Evolutionary conservation across 768 basidiomycete genomes (phyloP).

Genomic region (Trametes coccinea): DNA sequence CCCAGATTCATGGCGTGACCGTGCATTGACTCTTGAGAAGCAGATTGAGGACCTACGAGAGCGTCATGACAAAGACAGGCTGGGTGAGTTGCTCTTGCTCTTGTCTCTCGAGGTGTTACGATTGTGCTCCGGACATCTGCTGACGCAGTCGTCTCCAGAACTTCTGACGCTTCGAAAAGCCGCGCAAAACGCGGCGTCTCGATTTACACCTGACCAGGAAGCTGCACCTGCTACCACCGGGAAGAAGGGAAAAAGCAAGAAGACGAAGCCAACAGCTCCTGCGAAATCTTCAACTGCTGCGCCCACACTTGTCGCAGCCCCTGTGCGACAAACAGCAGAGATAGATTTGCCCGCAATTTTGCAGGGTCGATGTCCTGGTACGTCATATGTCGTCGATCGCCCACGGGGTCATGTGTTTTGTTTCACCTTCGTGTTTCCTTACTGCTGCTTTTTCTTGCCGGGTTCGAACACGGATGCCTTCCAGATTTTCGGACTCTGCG

Average conservation of each 20-base stretch:
- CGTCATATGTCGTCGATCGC: background rate
- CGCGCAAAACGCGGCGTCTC: background rate
- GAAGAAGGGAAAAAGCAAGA: slow-evolving; percentile 17
- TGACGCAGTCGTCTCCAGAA: slow-evolving; percentile 2
- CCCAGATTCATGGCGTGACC: slow-evolving; percentile 39
- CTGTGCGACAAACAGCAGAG: background rate
- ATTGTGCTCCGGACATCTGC: background rate
- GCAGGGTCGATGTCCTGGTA: background rate
- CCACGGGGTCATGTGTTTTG: background rate
- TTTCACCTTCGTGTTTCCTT: background rate
- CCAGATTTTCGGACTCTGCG: background rate
- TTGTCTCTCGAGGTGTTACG: background rate
- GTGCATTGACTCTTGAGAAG: slow-evolving; percentile 44
- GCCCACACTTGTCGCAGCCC: background rate
- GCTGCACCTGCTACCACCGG: slow-evolving; percentile 2
- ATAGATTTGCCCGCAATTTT: background rate
- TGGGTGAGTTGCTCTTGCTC: slow-evolving; percentile 35
- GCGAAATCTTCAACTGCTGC: background rate
- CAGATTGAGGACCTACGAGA: slow-evolving; percentile 39
- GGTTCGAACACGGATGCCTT: too few species aligned
- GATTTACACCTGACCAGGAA: background rate
- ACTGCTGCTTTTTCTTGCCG: too few species aligned
- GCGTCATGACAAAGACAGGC: slow-evolving; percentile 43
- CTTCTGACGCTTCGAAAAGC: slow-evolving; percentile 22
- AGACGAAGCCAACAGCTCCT: background rate